Base-by-base conservation (phyloP, 768 basidiomycete species). In the Porphyrellus cyaneotinctus region DNA sequence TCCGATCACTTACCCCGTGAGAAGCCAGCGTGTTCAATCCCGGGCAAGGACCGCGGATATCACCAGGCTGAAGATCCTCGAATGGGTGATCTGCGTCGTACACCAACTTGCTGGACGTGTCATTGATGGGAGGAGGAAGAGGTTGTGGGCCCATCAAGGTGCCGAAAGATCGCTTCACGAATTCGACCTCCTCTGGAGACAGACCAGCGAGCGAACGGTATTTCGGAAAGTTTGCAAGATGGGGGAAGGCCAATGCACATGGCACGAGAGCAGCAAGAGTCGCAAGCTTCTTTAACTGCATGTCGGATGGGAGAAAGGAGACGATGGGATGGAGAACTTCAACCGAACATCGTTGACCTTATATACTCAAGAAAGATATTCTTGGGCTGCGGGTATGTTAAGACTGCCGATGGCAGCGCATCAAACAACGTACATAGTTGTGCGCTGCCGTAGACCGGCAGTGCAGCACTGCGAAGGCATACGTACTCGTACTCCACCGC, bases 11-110 rank as follows among this genome's bases (percentile, higher is more conserved):
- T n/a, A 65, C 63, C 14, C 63, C 60, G 3, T 64, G 63, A 60
- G 60, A 57, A 2, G 64, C 61, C 2, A 64, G 43, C 10, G 64
- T 65, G 18, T 64, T 64, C 51, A 64, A 37, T 48, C 64, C 63
- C 0, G 63, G 61, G 37, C 55, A 6, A n/a, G 36, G 36, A 20
- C 63, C 63, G 45, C 63, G 63, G 26, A 63, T 56, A 28, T 65
- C 64, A 17, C 56, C 52, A 7, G 56, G 57, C 28, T 0, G 41
- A 24, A 48, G 48, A 4, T 44, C 43, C 1, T 33, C 0, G 32
- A 39, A 65, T 20, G 64, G 60, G n/a, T 65, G 63, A 13, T 33
- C 44, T 3, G 4, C 23, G n/a, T 63, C 63, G 22, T 60, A 20
- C 2, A 65, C 63, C 31, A 56, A 12, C 46, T 64, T 65, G n/a